These are phyloP conservation scores for Quercus alba DNA, from an alignment of 306 rosid genomes.

Conservation along the genomic window DNA sequence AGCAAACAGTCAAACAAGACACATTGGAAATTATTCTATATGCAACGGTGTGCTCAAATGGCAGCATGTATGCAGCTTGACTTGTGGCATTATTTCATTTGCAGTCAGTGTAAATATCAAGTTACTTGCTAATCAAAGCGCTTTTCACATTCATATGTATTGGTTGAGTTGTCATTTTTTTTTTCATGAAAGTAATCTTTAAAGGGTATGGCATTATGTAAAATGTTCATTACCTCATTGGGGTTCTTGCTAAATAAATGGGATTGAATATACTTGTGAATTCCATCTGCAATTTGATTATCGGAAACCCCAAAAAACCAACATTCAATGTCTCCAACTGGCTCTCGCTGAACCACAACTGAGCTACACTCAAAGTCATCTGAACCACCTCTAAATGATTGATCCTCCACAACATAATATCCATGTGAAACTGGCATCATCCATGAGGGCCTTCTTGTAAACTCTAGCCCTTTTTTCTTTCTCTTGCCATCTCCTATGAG, in stretches of 20 bases:
- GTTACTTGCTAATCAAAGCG: not conserved
- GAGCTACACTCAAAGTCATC: slow-evolving; percentile 46
- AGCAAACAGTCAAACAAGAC: too few relatives aligned
- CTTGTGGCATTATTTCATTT: too few relatives aligned
- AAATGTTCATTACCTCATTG: slow-evolving; percentile 40
- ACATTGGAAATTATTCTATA: too few relatives aligned
- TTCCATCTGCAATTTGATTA: slow-evolving; percentile 50
- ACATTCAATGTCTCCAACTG: slow-evolving; percentile 50
- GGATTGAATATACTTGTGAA: slow-evolving; percentile 64
- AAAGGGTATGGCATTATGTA: not conserved
- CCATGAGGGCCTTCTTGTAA: slow-evolving; percentile 52
- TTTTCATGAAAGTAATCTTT: not conserved
- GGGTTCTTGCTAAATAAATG: slow-evolving; percentile 65
- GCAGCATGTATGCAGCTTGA: too few relatives aligned
- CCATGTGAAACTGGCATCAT: slow-evolving; percentile 85
- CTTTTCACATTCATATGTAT: not conserved
- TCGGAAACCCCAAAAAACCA: slow-evolving; percentile 84
- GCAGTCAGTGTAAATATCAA: not conserved
- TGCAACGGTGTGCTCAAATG: too few relatives aligned
- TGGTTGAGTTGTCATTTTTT: not conserved
- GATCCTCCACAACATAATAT: slow-evolving; percentile 38
- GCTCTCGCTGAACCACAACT: slow-evolving; percentile 75
- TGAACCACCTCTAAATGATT: slow-evolving; percentile 14
- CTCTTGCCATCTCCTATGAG: slow-evolving; percentile 27
- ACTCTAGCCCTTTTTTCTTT: slow-evolving; percentile 26